A percentile compares a stretch with the other conserved stretches of the same genome.
Evolutionary conservation across 2,329 filamentous ascomycete genomes (phyloP).

Genomic region (Exophiala spinifera): DNA sequence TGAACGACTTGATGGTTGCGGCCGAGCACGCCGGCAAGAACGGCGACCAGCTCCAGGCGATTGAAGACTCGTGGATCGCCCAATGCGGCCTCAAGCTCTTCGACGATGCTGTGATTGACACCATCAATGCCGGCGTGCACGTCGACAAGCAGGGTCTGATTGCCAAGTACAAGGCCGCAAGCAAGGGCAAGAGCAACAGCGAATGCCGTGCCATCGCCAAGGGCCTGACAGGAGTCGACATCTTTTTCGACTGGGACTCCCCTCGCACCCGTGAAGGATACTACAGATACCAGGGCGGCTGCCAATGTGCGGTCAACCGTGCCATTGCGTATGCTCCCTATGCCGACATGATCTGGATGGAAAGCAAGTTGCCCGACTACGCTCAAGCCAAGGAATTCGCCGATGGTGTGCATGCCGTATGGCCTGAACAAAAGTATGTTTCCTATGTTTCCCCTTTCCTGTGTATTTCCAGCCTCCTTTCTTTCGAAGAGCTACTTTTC

Average conservation of each 20-base stretch:
- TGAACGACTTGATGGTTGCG: conserved; percentile 85
- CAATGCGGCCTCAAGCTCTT: conserved; percentile 83
- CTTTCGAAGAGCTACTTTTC: no score
- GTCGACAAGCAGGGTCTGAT: conserved; percentile 68
- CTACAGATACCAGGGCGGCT: conserved; percentile 89
- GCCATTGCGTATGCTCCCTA: conserved; percentile 90
- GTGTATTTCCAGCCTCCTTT: no score
- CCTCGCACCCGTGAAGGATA: conserved; percentile 90
- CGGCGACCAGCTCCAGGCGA: conserved; percentile 77
- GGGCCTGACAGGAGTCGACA: conserved; percentile 70
- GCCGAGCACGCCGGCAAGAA: conserved; percentile 79
- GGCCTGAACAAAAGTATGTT: conserved; percentile 92
- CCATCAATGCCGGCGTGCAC: conserved; percentile 67
- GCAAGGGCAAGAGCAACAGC: conserved; percentile 78
- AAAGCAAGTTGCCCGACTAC: conserved; percentile 92
- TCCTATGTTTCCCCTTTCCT: not conserved
- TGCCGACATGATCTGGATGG: conserved; percentile 98
- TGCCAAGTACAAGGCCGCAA: conserved; percentile 62
- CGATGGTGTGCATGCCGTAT: conserved; percentile 86
- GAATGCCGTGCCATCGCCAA: conserved; percentile 80
- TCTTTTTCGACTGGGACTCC: conserved; percentile 95
- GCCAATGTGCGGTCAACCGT: conserved; percentile 84
- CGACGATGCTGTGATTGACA: conserved; percentile 80
- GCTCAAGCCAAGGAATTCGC: conserved; percentile 91
- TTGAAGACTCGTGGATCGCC: conserved; percentile 83